Percentiles rank a stretch among this genome's conserved stretches.
phyloP scores from a whole-genome alignment of 805 yeast species.

The Zygosaccharomyces gambellarensis region DNA sequence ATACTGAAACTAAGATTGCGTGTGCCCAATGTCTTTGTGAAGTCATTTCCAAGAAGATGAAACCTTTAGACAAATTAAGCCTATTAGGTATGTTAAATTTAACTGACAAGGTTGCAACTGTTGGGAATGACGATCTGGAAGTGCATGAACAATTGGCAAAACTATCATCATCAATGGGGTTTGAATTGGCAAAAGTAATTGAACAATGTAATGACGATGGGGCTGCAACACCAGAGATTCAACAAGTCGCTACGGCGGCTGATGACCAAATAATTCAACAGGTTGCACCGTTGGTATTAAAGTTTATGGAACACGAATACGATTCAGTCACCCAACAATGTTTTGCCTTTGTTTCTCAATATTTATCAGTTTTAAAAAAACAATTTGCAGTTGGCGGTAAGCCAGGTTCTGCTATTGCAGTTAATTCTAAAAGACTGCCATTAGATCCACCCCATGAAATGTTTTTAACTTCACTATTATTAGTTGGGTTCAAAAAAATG shows the following conservation, averaged over 20 bases:
- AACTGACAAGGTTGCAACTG: constrained; percentile 42
- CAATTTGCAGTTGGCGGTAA: constrained; percentile 38
- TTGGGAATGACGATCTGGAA: constrained; percentile 47
- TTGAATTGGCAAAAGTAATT: constrained; percentile 66
- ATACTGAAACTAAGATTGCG: constrained; percentile 45
- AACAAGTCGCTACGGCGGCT: constrained; percentile 36
- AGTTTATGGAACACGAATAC: constrained; percentile 71
- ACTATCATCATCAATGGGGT: constrained; percentile 65
- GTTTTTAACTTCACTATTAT: constrained; percentile 57
- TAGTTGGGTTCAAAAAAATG: constrained; percentile 71
- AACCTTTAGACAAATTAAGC: constrained; percentile 57
- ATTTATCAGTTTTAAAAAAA: constrained; percentile 64
- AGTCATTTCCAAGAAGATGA: constrained; percentile 73
- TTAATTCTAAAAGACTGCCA: constrained; percentile 34
- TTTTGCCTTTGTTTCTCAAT: constrained; percentile 73
- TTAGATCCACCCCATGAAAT: constrained; percentile 40
- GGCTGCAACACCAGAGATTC: constrained; percentile 32
- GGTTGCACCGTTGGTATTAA: constrained; percentile 67
- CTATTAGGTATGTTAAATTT: constrained; percentile 65
- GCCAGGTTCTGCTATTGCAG: constrained; percentile 37
- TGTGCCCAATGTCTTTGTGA: constrained; percentile 52
- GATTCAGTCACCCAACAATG: constrained; percentile 86
- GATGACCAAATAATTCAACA: constrained; percentile 47
- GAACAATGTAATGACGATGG: constrained; percentile 44
- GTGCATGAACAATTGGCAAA: constrained; percentile 74